Evolutionary conservation across 176 grass and related monocot species (phyloP).

Genomic region (Tillandsia fasciculata): DNA sequence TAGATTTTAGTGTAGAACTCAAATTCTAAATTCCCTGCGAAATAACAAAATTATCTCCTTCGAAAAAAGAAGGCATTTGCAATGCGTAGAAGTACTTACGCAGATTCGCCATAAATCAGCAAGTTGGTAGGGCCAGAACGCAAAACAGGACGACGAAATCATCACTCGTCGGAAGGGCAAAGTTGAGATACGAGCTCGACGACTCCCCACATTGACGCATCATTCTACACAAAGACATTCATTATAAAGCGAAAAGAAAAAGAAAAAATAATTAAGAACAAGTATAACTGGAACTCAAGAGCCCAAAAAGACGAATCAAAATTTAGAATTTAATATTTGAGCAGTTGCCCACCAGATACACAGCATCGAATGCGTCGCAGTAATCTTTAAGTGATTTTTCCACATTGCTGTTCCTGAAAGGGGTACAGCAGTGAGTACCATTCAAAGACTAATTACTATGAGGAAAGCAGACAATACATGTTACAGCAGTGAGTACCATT

Average conservation of each 20-base stretch:
- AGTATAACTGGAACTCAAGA: background rate
- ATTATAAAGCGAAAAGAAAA: slow-evolving; percentile 3
- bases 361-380: slow-evolving; percentile 63
- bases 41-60: too few species aligned
- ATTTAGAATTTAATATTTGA: background rate
- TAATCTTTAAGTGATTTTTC: slow-evolving; percentile 78
- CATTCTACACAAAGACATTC: slow-evolving; percentile 44
- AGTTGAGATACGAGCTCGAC: slow-evolving; percentile 58
- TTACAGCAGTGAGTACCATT: too few species aligned
- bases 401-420: slow-evolving; percentile 65
- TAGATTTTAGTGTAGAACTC: too few species aligned
- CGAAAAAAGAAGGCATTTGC: too few species aligned
- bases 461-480: too few species aligned
- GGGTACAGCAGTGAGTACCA: background rate
- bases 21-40: too few species aligned
- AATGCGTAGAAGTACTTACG: too few species aligned
- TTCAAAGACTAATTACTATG: too few species aligned
- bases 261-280: slow-evolving; percentile 15
- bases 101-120: too few species aligned
- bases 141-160: slow-evolving; percentile 9
- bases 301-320: background rate
- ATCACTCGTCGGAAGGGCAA: slow-evolving; percentile 33
- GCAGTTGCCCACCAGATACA: slow-evolving; percentile 58
- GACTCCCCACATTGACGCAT: slow-evolving; percentile 62
- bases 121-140: background rate